phyloP scores from a whole-genome alignment of 1,284 basidiomycete species.

The Tetrapyrgos nigripes region DNA sequence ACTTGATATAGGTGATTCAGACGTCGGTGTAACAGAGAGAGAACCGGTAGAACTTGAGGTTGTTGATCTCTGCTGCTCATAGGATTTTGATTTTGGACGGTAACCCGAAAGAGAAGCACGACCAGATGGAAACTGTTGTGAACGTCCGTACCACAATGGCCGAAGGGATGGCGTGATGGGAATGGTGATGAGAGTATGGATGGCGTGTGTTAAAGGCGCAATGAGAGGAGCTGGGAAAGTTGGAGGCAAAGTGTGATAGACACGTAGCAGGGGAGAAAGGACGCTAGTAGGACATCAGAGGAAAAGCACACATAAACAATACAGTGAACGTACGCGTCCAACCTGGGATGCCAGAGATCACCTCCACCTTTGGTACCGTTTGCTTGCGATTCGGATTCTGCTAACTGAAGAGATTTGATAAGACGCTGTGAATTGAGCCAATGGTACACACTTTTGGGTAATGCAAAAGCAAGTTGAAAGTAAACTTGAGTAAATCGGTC shows the following conservation, averaged over 20 bases:
- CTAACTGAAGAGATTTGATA: conserved; percentile 36
- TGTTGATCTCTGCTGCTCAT: conserved; percentile 1
- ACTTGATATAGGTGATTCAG: conserved; percentile 40
- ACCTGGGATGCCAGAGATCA: conserved; percentile 71
- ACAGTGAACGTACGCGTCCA: conserved; percentile 59
- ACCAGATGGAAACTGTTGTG: conserved; percentile 25
- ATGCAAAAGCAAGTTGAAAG: conserved; percentile 78
- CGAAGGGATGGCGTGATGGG: conserved; percentile 65
- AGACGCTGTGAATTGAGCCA: background rate
- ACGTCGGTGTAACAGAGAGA: conserved; percentile 11
- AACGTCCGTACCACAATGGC: conserved; percentile 51
- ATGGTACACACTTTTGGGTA: conserved; percentile 58
- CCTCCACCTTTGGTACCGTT: conserved; percentile 50
- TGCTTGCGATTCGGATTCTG: conserved; percentile 52
- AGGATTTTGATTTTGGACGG: conserved; percentile 32
- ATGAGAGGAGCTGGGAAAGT: conserved; percentile 66
- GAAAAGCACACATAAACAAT: conserved; percentile 22
- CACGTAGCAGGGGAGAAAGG: conserved; percentile 63
- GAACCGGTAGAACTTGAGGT: conserved; percentile 16
- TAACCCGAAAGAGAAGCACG: conserved; percentile 24
- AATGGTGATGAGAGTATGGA: conserved; percentile 76
- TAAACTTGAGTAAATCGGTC: conserved; percentile 78
- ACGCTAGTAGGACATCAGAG: conserved; percentile 43
- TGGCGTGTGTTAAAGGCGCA: conserved; percentile 73
- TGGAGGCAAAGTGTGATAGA: conserved; percentile 66